Evolutionary conservation across 2,329 filamentous ascomycete species (phyloP).

Genomic region (Diaporthe sp.): DNA sequence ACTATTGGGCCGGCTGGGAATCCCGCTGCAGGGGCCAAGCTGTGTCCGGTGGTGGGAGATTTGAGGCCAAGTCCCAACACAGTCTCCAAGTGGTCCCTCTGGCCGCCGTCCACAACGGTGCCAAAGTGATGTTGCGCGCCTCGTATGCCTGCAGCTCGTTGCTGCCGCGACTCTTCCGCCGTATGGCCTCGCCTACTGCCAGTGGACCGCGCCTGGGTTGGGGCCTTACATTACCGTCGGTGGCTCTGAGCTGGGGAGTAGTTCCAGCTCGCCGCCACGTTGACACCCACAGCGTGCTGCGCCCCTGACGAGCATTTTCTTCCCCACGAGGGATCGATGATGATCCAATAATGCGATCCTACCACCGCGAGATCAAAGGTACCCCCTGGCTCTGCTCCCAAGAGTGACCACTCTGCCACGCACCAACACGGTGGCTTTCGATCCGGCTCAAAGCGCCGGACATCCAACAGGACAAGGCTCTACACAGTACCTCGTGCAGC

Average conservation of each 20-base stretch:
- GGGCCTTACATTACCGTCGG: not conserved
- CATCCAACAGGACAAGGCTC: slow-evolving; percentile 11
- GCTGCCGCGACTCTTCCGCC: not conserved
- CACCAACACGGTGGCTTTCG: not conserved
- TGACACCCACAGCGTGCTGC: slow-evolving; percentile 11
- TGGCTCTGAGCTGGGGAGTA: not conserved
- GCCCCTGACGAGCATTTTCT: slow-evolving; percentile 14
- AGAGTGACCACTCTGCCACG: not conserved
- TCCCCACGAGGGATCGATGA: slow-evolving; percentile 21
- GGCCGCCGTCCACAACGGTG: not conserved
- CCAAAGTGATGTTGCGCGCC: not conserved
- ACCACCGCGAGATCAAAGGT: not conserved
- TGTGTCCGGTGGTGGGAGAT: not conserved
- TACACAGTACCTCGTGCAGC: slow-evolving; percentile 13
- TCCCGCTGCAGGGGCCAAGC: slow-evolving; percentile 24
- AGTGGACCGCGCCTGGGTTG: not conserved
- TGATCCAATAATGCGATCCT: slow-evolving; percentile 23
- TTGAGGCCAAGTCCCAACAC: slow-evolving; percentile 4
- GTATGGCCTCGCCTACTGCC: not conserved
- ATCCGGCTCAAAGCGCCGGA: not conserved
- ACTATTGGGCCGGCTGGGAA: slow-evolving; percentile 29
- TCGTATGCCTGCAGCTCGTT: not conserved
- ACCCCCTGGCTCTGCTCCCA: not conserved
- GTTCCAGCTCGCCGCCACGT: not conserved
- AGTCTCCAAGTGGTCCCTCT: too few species aligned